Base-by-base conservation (phyloP, 179 eudicot genomes). In the Beta corolliflora region DNA sequence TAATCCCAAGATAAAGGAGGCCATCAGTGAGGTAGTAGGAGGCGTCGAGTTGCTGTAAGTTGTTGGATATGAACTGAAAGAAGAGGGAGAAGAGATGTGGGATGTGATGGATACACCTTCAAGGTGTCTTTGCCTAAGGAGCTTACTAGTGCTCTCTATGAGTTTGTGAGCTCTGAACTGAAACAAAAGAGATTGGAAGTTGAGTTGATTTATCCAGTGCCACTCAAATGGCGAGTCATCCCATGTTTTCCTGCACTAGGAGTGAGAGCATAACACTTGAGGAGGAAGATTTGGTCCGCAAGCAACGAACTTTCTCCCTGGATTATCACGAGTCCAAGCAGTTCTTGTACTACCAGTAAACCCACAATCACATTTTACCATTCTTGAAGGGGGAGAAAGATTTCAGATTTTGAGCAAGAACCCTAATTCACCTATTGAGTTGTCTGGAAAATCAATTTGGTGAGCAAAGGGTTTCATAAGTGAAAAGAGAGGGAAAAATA, bases 81-180 rank as follows among this genome's bases (percentile, higher is more conserved):
- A 96, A 82, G 99, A 96, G 84, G 90, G 84, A 50, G 96, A 87
- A 31, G 99, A 94, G 81, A 91, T 96, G 91, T 96, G 97, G 97
- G 91, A 94, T 14, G 83, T 91, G 58, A 96, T 96, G 99, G 94
- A 89, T 23, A 85, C 80, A 52, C 96, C 98, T 67, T 70, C 98
- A 95, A 86, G 98, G 92, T 71, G 86, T 92, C 65, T 95, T 88
- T 83, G 50, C 97, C 98, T 31, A 74, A 76, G 76, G 98, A 95
- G 77, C 90, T 91, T 50, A 95, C 98, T 45, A 90, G 86, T 48
- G 87, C 86, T n/a, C 88, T 96, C 8, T 96, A 96, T 54, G 96
- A 92, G 94, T 91, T 91, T 86, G 98, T 94, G 82, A 88, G 93
- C 87, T 85, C 88, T 23, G 89, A 97, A 55, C 54, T 96, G 81